phyloP scores from a whole-genome alignment of 2,329 filamentous ascomycete genomes.

The Aspergillus ochraceoroseus region DNA sequence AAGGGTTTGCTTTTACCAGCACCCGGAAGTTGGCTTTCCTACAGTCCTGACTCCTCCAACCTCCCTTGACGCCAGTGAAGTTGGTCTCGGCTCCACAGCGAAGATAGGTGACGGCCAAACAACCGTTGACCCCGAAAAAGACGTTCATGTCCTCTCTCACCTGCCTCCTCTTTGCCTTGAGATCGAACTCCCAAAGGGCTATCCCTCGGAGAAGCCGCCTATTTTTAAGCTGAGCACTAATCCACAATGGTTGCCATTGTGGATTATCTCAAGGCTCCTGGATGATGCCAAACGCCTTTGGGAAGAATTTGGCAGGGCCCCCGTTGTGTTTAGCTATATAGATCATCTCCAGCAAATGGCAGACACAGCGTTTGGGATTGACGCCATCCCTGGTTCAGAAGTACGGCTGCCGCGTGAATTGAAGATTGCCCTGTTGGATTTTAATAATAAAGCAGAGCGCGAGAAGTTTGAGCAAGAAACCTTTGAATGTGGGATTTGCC shows the following conservation, averaged over 20 bases:
- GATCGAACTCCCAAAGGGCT: constrained; percentile 51
- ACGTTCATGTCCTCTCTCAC: constrained; percentile 49
- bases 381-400: constrained; percentile 36
- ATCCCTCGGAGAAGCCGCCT: constrained; percentile 53
- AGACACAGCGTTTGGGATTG: constrained; percentile 52
- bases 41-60: constrained; percentile 41
- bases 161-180: constrained; percentile 53
- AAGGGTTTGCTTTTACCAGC: constrained; percentile 41
- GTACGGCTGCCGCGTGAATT: constrained; percentile 48
- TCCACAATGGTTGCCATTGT: constrained; percentile 51
- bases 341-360: constrained; percentile 56
- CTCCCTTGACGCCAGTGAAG: constrained; percentile 34
- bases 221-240: constrained; percentile 47
- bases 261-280: constrained; percentile 44
- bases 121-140: constrained; percentile 23
- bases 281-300: constrained; percentile 50
- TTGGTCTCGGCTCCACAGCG: constrained; percentile 17
- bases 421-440: constrained; percentile 70
- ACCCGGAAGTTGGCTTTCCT: constrained; percentile 33
- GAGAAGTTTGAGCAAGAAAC: constrained; percentile 75
- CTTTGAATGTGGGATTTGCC: constrained; percentile 80
- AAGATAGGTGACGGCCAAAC: constrained; percentile 25
- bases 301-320: constrained; percentile 56
- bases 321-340: constrained; percentile 57
- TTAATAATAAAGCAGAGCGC: constrained; percentile 68